A percentile compares a stretch with the other conserved stretches of the same genome.
Conservation (phyloP, 164 flowering plant genomes). For the Sextonia rubra region DNA sequence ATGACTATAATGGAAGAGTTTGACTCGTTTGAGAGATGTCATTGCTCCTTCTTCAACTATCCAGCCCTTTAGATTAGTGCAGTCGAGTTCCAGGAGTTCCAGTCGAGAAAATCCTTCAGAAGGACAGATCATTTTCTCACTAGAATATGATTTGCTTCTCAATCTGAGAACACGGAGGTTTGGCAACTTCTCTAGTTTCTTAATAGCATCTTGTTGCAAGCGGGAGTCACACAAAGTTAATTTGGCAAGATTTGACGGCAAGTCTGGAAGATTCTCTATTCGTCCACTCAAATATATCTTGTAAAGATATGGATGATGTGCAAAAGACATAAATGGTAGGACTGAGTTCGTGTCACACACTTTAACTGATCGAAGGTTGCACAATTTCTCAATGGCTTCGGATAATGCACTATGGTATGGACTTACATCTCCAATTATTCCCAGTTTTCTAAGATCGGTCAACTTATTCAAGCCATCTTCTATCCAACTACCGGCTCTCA, state of each 20-base stretch:
- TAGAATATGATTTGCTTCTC: background rate
- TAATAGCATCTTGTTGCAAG: background rate
- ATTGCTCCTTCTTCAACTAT: conserved; percentile 21
- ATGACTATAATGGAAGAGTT: background rate
- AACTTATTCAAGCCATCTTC: conserved; percentile 7
- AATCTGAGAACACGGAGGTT: background rate
- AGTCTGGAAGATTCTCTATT: background rate
- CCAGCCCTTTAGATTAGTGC: conserved; percentile 18
- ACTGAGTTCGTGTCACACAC: background rate
- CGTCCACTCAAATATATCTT: background rate
- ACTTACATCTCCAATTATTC: background rate
- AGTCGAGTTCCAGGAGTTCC: background rate
- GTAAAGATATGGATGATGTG: background rate
- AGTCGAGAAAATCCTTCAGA: conserved; percentile 24
- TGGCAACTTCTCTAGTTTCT: background rate
- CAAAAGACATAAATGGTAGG: background rate
- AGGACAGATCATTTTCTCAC: conserved; percentile 6
- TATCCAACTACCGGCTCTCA: background rate
- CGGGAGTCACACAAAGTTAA: background rate
- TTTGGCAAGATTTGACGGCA: conserved; percentile 1
- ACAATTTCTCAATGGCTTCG: background rate
- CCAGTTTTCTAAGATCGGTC: conserved; percentile 7
- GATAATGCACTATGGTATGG: background rate
- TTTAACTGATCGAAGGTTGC: background rate
- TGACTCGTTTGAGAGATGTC: conserved; percentile 15